Evolutionary conservation across 495 filamentous ascomycete species (phyloP).

Genomic region (Cladorrhinum samala): DNA sequence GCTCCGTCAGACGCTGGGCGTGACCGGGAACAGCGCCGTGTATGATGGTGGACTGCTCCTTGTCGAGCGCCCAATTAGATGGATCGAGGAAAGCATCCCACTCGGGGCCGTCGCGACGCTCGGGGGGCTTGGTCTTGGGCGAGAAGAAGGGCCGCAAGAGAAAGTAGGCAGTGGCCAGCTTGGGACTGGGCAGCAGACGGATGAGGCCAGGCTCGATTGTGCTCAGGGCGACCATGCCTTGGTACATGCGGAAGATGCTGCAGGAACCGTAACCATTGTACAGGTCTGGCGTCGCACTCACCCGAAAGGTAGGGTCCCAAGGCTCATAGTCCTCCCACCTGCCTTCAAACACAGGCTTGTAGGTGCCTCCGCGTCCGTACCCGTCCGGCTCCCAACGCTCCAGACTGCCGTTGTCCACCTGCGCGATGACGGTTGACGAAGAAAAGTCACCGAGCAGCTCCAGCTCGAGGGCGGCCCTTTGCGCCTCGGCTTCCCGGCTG

Average conservation of each 20-base stretch:
- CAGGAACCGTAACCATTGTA: conserved; percentile 85
- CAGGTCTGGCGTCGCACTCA: conserved; percentile 67
- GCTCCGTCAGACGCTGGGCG: conserved; percentile 70
- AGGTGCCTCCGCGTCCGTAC: conserved; percentile 66
- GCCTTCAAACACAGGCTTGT: conserved; percentile 67
- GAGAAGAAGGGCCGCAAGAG: conserved; percentile 82
- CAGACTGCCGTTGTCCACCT: conserved; percentile 79
- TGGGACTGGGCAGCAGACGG: conserved; percentile 74
- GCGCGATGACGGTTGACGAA: conserved; percentile 50
- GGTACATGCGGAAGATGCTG: conserved; percentile 83
- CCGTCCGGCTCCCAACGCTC: conserved; percentile 88
- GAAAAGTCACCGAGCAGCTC: conserved; percentile 41
- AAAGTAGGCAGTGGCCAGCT: conserved; percentile 77
- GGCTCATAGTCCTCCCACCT: conserved; percentile 84
- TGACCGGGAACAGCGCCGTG: conserved; percentile 76
- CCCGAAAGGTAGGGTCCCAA: conserved; percentile 71
- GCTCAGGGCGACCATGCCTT: conserved; percentile 81
- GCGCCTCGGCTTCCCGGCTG: conserved; percentile 13
- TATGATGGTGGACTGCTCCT: conserved; percentile 51
- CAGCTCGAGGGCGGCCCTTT: conserved; percentile 32
- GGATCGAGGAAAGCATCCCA: conserved; percentile 48
- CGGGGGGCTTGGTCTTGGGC: conserved; percentile 42
- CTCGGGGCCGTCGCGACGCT: conserved; percentile 28
- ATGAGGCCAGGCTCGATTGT: conserved; percentile 75
- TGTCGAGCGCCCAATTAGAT: conserved; percentile 51